phyloP scores from a whole-genome alignment of 2,329 filamentous ascomycete genomes.

The Diaporthe batatas region DNA sequence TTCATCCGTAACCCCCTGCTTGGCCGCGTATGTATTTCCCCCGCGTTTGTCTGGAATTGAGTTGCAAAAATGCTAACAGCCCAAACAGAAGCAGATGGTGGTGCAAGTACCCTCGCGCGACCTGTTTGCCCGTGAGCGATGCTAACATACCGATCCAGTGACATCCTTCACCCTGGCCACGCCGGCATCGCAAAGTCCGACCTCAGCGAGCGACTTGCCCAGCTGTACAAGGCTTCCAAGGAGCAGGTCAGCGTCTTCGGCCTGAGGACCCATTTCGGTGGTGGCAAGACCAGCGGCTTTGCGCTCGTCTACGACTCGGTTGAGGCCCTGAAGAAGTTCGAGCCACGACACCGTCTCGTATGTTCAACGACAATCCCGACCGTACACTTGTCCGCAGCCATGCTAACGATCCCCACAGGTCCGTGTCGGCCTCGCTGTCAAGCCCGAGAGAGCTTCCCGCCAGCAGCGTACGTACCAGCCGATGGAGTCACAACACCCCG shows the following conservation, averaged over 20 bases:
- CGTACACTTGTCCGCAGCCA: neutral
- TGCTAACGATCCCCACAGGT: constrained; percentile 57
- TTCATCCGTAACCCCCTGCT: constrained; percentile 99
- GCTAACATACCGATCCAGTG: constrained; percentile 68
- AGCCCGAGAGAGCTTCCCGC: constrained; percentile 97
- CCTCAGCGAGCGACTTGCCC: constrained; percentile 92
- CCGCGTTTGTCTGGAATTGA: neutral
- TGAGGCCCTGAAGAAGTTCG: constrained; percentile 99
- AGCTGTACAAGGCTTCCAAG: constrained; percentile 98
- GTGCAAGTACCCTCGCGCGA: constrained; percentile 25
- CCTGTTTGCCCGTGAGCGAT: constrained; percentile 10
- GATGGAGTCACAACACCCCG: too few species aligned
- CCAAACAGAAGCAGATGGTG: constrained; percentile 31
- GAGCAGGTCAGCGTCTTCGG: constrained; percentile 98
- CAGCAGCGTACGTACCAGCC: constrained; percentile 89
- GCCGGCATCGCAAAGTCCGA: constrained; percentile 99
- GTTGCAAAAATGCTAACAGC: constrained; percentile 5
- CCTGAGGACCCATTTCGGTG: constrained; percentile 98
- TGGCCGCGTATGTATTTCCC: constrained; percentile 57
- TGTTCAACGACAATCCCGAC: neutral
- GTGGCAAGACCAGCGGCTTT: constrained; percentile 99
- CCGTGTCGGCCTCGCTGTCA: constrained; percentile 90
- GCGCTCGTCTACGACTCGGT: constrained; percentile 98
- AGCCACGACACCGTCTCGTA: constrained; percentile 92
- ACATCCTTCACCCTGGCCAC: constrained; percentile 99